Percentiles rank a stretch among this genome's conserved stretches.
Evolutionary conservation across 2,329 filamentous ascomycete genomes (phyloP).

Genomic region (Epichloe bromicola): DNA sequence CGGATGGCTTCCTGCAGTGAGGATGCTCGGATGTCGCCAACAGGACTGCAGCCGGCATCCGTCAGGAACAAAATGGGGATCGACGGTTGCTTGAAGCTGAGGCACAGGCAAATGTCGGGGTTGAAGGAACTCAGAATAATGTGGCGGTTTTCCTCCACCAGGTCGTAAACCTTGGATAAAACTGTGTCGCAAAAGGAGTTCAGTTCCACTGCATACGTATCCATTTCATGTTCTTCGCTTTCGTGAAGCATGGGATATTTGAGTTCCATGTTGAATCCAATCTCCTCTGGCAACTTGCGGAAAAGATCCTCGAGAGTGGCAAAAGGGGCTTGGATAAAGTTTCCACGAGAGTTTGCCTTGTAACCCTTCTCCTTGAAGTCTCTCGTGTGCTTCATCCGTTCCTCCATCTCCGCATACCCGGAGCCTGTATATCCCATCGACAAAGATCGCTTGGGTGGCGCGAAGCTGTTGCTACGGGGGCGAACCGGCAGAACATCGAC

Average conservation of each 20-base stretch:
- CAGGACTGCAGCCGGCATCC: constrained; percentile 68
- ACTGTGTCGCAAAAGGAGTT: constrained; percentile 92
- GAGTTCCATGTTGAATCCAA: constrained; percentile 98
- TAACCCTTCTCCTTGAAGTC: constrained; percentile 92
- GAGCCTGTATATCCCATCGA: constrained; percentile 39
- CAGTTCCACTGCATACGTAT: constrained; percentile 86
- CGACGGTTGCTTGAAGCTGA: constrained; percentile 94
- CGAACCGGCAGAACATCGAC: constrained; percentile 3
- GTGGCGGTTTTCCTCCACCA: constrained; percentile 65
- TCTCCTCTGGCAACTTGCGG: constrained; percentile 62
- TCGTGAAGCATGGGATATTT: constrained; percentile 99
- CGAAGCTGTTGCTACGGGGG: constrained; percentile 25
- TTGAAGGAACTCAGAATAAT: constrained; percentile 97
- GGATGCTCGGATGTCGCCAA: constrained; percentile 80
- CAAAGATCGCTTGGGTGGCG: constrained; percentile 34
- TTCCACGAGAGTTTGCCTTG: constrained; percentile 88
- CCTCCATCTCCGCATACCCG: constrained; percentile 36
- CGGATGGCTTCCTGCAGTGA: constrained; percentile 91
- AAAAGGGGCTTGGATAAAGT: constrained; percentile 92
- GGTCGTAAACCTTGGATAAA: constrained; percentile 76
- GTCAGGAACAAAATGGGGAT: constrained; percentile 93
- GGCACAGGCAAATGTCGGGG: constrained; percentile 84
- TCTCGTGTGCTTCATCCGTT: constrained; percentile 93
- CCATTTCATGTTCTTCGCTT: constrained; percentile 91
- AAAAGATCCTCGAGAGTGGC: constrained; percentile 93